Evolutionary conservation across 306 rosid genomes (phyloP).

Genomic region (Quercus suber): DNA sequence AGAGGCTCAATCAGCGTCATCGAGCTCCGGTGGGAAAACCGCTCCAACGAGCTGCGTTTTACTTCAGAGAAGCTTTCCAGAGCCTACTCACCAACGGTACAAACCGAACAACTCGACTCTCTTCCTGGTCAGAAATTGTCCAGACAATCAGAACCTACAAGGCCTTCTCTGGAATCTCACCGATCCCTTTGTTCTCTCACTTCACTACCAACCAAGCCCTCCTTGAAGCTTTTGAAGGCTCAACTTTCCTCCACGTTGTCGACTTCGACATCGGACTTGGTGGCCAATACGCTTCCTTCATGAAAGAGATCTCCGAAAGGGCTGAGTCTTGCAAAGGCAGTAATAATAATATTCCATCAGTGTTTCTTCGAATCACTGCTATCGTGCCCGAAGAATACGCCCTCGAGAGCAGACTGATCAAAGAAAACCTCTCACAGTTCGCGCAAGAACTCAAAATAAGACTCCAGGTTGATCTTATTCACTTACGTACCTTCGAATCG

Average conservation of each 20-base stretch:
- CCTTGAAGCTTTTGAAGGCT: constrained; percentile 57
- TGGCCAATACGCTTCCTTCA: constrained; percentile 77
- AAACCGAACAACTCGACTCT: constrained; percentile 37
- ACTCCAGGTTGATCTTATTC: constrained; percentile 58
- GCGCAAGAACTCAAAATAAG: constrained; percentile 72
- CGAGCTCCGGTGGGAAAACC: constrained; percentile 50
- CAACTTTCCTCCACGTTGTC: constrained; percentile 60
- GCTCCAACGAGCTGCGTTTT: constrained; percentile 62
- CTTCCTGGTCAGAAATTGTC: constrained; percentile 68
- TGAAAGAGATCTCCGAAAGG: constrained; percentile 74
- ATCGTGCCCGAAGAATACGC: constrained; percentile 67
- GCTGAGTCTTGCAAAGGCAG: constrained; percentile 28
- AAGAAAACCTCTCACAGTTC: constrained; percentile 64
- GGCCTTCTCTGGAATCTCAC: constrained; percentile 66
- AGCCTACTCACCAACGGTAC: constrained; percentile 51
- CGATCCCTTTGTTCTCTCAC: constrained; percentile 80
- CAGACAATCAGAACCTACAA: constrained; percentile 62
- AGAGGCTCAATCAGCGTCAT: constrained; percentile 70
- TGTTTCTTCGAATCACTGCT: constrained; percentile 61
- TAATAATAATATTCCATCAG: constrained; percentile 17
- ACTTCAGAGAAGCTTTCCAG: constrained; percentile 76
- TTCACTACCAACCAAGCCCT: constrained; percentile 88
- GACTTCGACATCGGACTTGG: constrained; percentile 91
- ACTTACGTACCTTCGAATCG: constrained; percentile 47
- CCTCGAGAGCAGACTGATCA: constrained; percentile 48